Base-by-base conservation (phyloP, 768 basidiomycete species). In the Boletus pseudopeckii region DNA sequence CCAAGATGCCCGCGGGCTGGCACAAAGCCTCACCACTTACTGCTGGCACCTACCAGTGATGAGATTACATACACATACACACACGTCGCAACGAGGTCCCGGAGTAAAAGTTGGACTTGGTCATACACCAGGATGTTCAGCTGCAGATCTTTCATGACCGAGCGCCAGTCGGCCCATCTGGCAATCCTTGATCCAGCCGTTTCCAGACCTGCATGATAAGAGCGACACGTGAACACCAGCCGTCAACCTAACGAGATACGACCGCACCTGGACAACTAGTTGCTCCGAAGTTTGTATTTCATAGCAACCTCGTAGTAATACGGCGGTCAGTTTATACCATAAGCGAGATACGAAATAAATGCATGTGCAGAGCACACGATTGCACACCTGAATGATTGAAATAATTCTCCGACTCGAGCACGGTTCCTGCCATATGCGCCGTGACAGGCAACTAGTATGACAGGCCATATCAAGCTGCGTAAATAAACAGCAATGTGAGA, bases 221-320 rank as follows among this genome's bases (percentile, higher is more conserved):
- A 53, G 53, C 45, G 54, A 32, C 54, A 58, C 55, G 55, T 52
- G 64, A 61, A 56, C 46, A 45, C 57, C 63, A 56, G 60, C 61
- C 50, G 59, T 65, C 62, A 47, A 48, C 37, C 49, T 33, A 55
- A 55, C 43, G 58, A 39, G 51, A 54, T 55, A 54, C 58, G 52
- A 56, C 61, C 69, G 47, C 52, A 69, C 69, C 65, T 67, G 56
- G 17, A 64, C 57, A 26, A 72, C 66, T 56, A 74, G 66, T 57
- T 68, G 57, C 45, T 74, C 70, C 37, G 66, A 61, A 20, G 71
- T 70, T 56, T 73, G 70, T 48, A 75, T 68, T 62, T 77, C 74
- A 65, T 70, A 72, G 58, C 65, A 70, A 50, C 64, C 66, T 72
- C 43, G 49, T 49, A 45, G 53, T 56, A 62, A 68, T 65, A 55